A percentile compares a stretch with the other conserved stretches of the same genome.
These are phyloP conservation scores for Kluyveromyces sp. DNA, from an alignment of 1,139 yeast genomes.

Conservation along the genomic window DNA sequence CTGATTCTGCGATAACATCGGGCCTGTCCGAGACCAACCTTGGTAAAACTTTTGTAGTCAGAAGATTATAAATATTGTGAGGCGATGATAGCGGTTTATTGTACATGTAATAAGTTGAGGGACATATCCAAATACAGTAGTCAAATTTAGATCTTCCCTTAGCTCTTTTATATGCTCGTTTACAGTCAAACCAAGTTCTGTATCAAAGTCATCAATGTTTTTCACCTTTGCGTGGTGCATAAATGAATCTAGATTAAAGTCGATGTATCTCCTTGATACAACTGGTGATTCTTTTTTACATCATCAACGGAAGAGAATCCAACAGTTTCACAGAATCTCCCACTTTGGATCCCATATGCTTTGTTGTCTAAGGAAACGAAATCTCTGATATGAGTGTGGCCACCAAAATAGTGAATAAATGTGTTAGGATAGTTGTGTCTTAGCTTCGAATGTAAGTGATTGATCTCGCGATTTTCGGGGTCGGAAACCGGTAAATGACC, in stretches of 20 bases:
- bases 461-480: constrained; percentile 46
- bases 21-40: constrained; percentile 35
- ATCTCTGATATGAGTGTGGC: constrained; percentile 90
- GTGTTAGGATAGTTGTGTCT: constrained; percentile 53
- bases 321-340: constrained; percentile 84
- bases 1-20: background rate
- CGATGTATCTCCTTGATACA: constrained; percentile 64
- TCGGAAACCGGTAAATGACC: constrained; percentile 74
- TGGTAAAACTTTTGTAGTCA: constrained; percentile 54
- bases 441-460: constrained; percentile 44
- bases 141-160: constrained; percentile 47
- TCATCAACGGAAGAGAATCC: constrained; percentile 70
- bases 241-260: constrained; percentile 68
- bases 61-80: constrained; percentile 51
- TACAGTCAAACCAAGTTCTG: constrained; percentile 40
- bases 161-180: constrained; percentile 39
- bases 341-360: constrained; percentile 79
- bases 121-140: constrained; percentile 55
- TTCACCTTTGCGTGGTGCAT: constrained; percentile 44
- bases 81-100: constrained; percentile 60
- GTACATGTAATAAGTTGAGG: constrained; percentile 56
- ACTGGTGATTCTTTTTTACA: constrained; percentile 19
- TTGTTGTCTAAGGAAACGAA: constrained; percentile 58
- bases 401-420: constrained; percentile 83
- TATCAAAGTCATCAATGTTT: constrained; percentile 4